phyloP scores from a whole-genome alignment of 805 yeast genomes.

The Spencermartinsiella europaea region DNA sequence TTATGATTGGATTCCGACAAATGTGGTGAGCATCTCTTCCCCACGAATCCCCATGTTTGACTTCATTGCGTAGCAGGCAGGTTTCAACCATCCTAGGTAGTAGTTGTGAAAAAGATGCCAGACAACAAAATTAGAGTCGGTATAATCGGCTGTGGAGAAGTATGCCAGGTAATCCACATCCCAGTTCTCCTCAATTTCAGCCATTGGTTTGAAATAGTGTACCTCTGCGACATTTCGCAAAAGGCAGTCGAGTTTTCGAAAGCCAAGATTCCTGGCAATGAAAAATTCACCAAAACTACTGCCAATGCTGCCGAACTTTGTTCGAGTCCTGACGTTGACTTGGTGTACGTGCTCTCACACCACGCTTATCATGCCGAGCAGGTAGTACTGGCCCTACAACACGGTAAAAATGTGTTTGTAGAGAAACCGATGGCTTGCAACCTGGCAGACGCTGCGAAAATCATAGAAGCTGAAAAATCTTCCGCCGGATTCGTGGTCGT shows the following conservation, averaged over 20 bases:
- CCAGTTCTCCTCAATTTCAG: constrained; percentile 2
- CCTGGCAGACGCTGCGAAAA: constrained; percentile 1
- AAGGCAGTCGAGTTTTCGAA: constrained; percentile 1
- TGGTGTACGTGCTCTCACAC: constrained; percentile 3
- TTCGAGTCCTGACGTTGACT: not conserved
- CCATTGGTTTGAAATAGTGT: constrained; percentile 1
- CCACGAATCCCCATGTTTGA: no score
- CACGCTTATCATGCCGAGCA: constrained; percentile 5
- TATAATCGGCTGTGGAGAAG: constrained; percentile 10
- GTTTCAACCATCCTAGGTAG: no score
- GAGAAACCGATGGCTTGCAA: constrained; percentile 5
- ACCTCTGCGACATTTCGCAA: constrained; percentile 4
- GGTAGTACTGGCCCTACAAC: not conserved
- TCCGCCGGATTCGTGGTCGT: constrained; percentile 1
- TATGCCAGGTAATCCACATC: constrained; percentile 7
- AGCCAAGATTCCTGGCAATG: not conserved
- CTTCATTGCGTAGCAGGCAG: no score
- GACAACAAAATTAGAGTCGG: constrained; percentile 2
- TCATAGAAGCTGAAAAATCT: not conserved
- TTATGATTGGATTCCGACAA: no score
- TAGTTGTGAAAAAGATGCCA: no score
- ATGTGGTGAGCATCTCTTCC: no score
- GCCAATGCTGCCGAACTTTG: not conserved
- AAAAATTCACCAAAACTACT: not conserved
- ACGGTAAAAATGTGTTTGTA: constrained; percentile 2